Conservation (phyloP, 306 rosid genomes). For the Acacia melanoxylon region DNA sequence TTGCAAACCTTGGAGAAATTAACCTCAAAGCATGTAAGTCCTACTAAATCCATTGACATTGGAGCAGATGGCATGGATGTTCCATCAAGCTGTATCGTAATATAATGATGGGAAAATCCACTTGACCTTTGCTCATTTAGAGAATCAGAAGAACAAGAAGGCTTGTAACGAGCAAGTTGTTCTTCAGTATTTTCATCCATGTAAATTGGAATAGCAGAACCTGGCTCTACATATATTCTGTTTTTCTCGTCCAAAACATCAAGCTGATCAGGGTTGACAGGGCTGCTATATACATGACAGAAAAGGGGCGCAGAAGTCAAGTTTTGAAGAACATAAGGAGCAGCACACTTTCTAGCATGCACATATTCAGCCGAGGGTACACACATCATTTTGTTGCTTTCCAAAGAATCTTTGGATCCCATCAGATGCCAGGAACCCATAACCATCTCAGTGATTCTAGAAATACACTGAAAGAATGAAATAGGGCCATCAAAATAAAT, state of each 20-base stretch:
- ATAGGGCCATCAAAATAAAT: slow-evolving; percentile 7
- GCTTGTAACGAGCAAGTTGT: slow-evolving; percentile 57
- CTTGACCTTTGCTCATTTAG: slow-evolving; percentile 62
- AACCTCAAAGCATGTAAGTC: slow-evolving; percentile 87
- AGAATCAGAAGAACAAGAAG: slow-evolving; percentile 66
- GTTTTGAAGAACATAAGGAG: slow-evolving; percentile 91
- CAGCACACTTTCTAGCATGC: slow-evolving; percentile 65
- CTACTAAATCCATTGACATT: slow-evolving; percentile 95
- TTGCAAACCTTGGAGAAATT: slow-evolving; percentile 63
- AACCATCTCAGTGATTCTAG: slow-evolving; percentile 72
- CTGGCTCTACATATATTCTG: slow-evolving; percentile 67
- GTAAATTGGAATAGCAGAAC: slow-evolving; percentile 73
- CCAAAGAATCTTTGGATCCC: slow-evolving; percentile 49
- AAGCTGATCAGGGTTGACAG: slow-evolving; percentile 46
- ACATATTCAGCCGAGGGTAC: slow-evolving; percentile 49
- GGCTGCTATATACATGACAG: slow-evolving; percentile 58
- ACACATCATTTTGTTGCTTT: slow-evolving; percentile 43
- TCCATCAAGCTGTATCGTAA: slow-evolving; percentile 85
- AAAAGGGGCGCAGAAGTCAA: slow-evolving; percentile 76
- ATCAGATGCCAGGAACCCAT: slow-evolving; percentile 55
- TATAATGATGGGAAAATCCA: slow-evolving; percentile 72
- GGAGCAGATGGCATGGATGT: slow-evolving; percentile 71
- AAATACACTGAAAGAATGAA: slow-evolving; percentile 59
- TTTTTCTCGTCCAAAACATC: slow-evolving; percentile 40
- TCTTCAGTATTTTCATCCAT: slow-evolving; percentile 67